Conservation (phyloP, 2,329 filamentous ascomycete genomes). For the Ceratocystis alfenasii region DNA sequence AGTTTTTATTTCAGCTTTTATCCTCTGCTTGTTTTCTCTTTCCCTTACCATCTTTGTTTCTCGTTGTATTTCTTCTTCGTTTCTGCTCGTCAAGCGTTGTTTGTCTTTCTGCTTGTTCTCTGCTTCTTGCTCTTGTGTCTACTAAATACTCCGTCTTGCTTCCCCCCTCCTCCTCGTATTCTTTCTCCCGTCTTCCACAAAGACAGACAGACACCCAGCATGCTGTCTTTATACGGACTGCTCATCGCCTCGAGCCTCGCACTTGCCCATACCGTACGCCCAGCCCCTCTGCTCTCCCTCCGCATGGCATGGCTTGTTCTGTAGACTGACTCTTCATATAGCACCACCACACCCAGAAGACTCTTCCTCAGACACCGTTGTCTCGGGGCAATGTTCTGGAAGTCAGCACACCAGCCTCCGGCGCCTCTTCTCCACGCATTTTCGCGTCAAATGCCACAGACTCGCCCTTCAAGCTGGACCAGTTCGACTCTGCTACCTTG, state of each 20-base stretch:
- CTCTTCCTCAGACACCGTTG: background rate
- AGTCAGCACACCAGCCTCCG: background rate
- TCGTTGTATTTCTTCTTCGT: constrained; percentile 1
- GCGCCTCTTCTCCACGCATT: background rate
- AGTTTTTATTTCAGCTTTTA: constrained; percentile 3
- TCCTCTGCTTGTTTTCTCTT: background rate
- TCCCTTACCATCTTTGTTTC: background rate
- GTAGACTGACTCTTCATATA: background rate
- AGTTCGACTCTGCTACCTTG: background rate
- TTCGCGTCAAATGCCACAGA: constrained; percentile 3
- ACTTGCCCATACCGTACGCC: constrained; percentile 14
- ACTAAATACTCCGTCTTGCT: background rate
- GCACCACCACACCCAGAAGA: background rate
- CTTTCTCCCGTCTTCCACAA: background rate
- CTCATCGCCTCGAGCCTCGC: constrained; percentile 8
- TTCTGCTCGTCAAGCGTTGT: constrained; percentile 6
- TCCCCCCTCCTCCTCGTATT: background rate
- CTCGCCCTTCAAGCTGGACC: background rate
- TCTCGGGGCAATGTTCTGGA: constrained; percentile 3
- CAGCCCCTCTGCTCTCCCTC: background rate
- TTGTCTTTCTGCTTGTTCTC: constrained; percentile 8
- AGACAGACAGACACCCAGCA: background rate
- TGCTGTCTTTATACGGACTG: background rate
- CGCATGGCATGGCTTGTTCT: background rate
- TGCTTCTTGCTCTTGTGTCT: constrained; percentile 8